Percentiles rank a stretch among this genome's conserved stretches.
Conservation (phyloP, 768 basidiomycete genomes). For the Leccinum fibrillosum region DNA sequence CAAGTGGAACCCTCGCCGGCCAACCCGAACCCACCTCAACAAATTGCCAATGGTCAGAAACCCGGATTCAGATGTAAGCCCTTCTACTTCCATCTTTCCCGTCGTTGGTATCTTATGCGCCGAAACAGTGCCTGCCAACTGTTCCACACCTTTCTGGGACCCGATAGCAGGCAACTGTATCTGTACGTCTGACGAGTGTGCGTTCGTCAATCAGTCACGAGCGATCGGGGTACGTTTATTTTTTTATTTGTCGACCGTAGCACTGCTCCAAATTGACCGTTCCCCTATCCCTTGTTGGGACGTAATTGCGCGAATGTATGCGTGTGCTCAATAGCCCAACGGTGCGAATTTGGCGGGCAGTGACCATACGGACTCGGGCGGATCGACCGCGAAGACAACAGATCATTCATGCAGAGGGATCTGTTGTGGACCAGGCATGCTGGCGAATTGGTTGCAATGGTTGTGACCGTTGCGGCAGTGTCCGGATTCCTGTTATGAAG, state of each 20-base stretch:
- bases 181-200: constrained; percentile 54
- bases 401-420: background rate
- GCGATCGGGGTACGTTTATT: constrained; percentile 57
- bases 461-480: background rate
- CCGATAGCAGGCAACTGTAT: constrained; percentile 64
- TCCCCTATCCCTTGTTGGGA: no score
- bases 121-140: constrained; percentile 57
- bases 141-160: constrained; percentile 81
- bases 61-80: constrained; percentile 54
- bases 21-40: constrained; percentile 67
- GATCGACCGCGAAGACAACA: constrained; percentile 47
- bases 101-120: background rate
- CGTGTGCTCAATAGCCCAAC: constrained; percentile 45
- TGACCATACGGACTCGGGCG: constrained; percentile 10
- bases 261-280: background rate
- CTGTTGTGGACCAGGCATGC: background rate
- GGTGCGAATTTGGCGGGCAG: constrained; percentile 62
- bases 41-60: constrained; percentile 34
- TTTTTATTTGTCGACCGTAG: background rate
- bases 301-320: no score
- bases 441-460: background rate
- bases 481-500: background rate
- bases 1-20: constrained; percentile 45
- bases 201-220: constrained; percentile 60
- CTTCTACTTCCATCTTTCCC: background rate